Percentiles rank a stretch among this genome's conserved stretches.
Evolutionary conservation across 495 filamentous ascomycete genomes (phyloP).

Genomic region (Penicillium samsonianum): DNA sequence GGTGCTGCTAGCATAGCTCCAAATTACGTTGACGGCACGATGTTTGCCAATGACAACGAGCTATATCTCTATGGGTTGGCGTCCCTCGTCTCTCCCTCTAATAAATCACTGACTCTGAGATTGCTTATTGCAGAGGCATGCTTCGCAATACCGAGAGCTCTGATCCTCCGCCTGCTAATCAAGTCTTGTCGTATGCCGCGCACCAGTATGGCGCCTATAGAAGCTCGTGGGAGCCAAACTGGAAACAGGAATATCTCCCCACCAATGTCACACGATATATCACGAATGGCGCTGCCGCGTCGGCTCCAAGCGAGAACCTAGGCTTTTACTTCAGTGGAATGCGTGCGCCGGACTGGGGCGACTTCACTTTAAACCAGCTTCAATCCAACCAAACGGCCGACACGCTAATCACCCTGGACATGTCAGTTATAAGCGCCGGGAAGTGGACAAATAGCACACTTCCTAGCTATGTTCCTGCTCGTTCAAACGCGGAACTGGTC

Average conservation of each 20-base stretch:
- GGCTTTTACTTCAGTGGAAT: constrained; percentile 73
- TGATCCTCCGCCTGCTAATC: constrained; percentile 7
- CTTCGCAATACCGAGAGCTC: not conserved
- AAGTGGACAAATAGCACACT: constrained; percentile 60
- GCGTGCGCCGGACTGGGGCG: constrained; percentile 46
- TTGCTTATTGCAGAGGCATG: constrained; percentile 11
- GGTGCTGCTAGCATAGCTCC: constrained; percentile 53
- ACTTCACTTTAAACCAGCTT: constrained; percentile 43
- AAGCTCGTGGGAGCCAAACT: constrained; percentile 42
- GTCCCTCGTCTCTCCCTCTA: not conserved
- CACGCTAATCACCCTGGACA: constrained; percentile 62
- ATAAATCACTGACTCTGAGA: not conserved
- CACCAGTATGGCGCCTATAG: constrained; percentile 50
- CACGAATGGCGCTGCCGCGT: constrained; percentile 63
- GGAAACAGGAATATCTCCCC: constrained; percentile 38
- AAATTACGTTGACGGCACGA: constrained; percentile 60
- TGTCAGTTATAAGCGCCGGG: constrained; percentile 49
- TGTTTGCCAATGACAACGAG: constrained; percentile 66
- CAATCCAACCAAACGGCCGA: constrained; percentile 31
- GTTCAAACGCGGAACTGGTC: constrained; percentile 64
- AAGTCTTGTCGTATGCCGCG: constrained; percentile 42
- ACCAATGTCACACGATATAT: constrained; percentile 59
- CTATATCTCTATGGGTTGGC: constrained; percentile 48
- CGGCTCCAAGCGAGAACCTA: constrained; percentile 68
- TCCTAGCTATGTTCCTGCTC: constrained; percentile 48